These are phyloP conservation scores for Xylariaceae sp. DNA, from an alignment of 2,329 filamentous ascomycete species.

Conservation along the genomic window DNA sequence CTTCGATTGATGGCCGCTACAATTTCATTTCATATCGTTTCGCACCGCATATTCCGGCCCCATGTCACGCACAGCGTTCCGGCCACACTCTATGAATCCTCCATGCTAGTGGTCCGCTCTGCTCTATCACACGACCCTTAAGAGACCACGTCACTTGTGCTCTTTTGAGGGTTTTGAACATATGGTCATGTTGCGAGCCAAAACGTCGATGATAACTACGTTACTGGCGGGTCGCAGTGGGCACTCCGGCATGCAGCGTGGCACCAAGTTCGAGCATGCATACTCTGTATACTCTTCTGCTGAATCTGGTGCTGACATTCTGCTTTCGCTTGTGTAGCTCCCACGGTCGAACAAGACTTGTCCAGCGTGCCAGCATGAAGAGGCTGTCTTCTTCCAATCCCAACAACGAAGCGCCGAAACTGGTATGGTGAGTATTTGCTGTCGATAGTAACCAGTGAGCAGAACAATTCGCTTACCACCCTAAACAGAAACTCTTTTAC, in stretches of 20 bases:
- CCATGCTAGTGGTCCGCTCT: not conserved
- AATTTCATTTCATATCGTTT: not conserved
- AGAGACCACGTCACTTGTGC: too few species aligned
- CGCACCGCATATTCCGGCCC: not conserved
- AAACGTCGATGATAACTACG: not conserved
- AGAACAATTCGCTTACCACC: conserved; percentile 33
- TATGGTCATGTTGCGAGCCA: not conserved
- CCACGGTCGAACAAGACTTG: conserved; percentile 87
- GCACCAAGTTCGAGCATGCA: conserved; percentile 35
- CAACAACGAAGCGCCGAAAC: conserved; percentile 97
- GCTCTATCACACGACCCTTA: too few species aligned
- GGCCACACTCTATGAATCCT: not conserved
- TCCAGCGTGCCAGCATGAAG: conserved; percentile 81
- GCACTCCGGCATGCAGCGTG: conserved; percentile 22
- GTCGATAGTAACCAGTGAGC: not conserved
- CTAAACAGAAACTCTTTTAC: conserved; percentile 79
- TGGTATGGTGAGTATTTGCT: conserved; percentile 79
- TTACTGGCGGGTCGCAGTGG: not conserved
- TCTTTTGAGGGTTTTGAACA: too few species aligned
- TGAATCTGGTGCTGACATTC: conserved; percentile 46
- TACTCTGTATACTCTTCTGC: conserved; percentile 33
- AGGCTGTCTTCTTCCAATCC: conserved; percentile 98
- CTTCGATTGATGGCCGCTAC: conserved; percentile 13
- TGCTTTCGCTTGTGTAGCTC: conserved; percentile 66
- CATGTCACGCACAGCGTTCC: not conserved